phyloP scores from a whole-genome alignment of 2,329 filamentous ascomycete species.

The Leptographium procerum region DNA sequence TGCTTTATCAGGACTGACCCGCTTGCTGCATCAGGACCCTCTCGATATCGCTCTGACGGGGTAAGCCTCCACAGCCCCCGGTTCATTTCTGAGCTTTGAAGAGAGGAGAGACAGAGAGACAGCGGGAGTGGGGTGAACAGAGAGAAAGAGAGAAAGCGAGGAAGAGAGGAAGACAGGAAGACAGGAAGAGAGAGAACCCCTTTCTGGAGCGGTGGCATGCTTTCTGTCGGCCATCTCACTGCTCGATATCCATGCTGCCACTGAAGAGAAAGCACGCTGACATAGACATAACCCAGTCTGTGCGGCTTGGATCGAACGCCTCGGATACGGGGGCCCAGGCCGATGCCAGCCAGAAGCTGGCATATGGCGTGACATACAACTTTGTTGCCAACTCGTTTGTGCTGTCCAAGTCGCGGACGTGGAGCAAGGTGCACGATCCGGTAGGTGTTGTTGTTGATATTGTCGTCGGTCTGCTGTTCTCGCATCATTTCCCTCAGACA shows the following conservation, averaged over 20 bases:
- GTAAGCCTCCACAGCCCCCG: too few species aligned
- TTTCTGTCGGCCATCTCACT: too few species aligned
- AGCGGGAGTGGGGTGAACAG: too few species aligned
- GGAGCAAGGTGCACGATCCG: slow-evolving; percentile 70
- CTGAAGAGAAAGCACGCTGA: background rate
- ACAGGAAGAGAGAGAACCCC: too few species aligned
- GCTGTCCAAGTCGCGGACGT: slow-evolving; percentile 53
- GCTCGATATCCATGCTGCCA: background rate
- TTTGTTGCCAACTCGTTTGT: slow-evolving; percentile 74
- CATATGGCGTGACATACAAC: slow-evolving; percentile 52
- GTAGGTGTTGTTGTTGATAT: background rate
- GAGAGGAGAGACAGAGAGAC: too few species aligned
- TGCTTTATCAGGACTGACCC: background rate
- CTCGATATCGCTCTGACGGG: background rate
- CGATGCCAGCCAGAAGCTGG: slow-evolving; percentile 2
- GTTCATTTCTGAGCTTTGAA: too few species aligned
- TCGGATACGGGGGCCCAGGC: background rate
- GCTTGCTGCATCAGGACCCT: background rate
- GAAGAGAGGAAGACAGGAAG: too few species aligned
- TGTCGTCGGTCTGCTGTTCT: background rate
- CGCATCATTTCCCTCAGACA: too few species aligned
- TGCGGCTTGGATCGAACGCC: slow-evolving; percentile 1
- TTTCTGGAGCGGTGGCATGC: too few species aligned
- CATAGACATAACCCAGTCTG: background rate
- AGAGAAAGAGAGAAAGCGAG: too few species aligned